Base-by-base conservation (phyloP, 2,329 filamentous ascomycete genomes). In the Ascomycota sp. region DNA sequence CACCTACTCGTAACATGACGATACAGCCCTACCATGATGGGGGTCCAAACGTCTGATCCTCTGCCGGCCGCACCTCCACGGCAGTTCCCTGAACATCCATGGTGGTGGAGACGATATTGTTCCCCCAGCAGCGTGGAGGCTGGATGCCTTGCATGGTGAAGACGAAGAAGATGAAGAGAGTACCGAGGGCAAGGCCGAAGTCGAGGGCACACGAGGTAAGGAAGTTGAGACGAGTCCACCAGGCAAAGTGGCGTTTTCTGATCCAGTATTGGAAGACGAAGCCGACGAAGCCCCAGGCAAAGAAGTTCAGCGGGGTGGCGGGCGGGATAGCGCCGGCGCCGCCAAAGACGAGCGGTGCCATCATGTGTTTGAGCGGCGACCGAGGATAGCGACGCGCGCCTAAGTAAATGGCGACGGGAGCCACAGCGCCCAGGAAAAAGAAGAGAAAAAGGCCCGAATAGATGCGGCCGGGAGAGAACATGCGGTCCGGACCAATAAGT, bases 171-270 rank as follows among this genome's bases (percentile, higher is more conserved):
- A 80, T 72, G 38, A 77, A 52, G 30, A 81, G 60, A 2, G 75
- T 79, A 12, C 60, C 62, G 24, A 81, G 54, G 2, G 72, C 72
- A 2, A 81, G 58, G 2, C 76, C 76, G 9, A 77, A 59, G 42
- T 81, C 76, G 32, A 82, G 57, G 0, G 68, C 76, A 0, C 73
- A 76, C 9, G 72, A 74, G 0, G 76, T 74, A 38, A 81, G 53
- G 44, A 77, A 81, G 54, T 80, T 81, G 46, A 78, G 67, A 24
- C 72, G 62, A 51, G 66, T 68, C 77, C 77, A 82, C 76, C 76
- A 82, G 25, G 56, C 63, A 39, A 69, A 70, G 48, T 68, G 62
- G 10, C 62, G 60, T 44, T 66, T 66, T 50, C 72, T 70, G 47
- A 82, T 66, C 45, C 58, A 62, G 49, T 68, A 70, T 49, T 82